phyloP scores from a whole-genome alignment of 306 rosid species.

The Fagus sylvatica region DNA sequence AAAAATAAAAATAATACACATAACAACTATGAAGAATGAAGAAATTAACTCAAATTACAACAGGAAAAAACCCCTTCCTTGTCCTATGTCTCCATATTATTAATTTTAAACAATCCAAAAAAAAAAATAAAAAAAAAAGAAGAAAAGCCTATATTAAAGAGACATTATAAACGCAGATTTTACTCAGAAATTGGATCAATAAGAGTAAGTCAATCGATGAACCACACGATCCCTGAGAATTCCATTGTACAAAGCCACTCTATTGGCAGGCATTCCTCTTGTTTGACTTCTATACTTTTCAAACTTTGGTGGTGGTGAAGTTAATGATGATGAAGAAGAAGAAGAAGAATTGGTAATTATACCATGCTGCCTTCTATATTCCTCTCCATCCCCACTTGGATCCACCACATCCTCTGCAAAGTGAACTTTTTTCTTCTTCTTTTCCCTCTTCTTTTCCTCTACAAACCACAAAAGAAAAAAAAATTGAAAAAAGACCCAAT shows the following conservation, averaged over 20 bases:
- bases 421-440: conserved; percentile 67
- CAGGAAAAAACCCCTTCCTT: too few relatives aligned
- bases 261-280: conserved; percentile 79
- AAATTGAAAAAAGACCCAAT: neutral
- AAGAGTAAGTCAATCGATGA: conserved; percentile 65
- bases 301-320: conserved; percentile 26
- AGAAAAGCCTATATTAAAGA: neutral
- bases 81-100: too few relatives aligned
- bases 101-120: too few relatives aligned
- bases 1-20: too few relatives aligned
- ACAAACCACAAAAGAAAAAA: conserved; percentile 14
- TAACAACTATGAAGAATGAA: neutral
- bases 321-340: conserved; percentile 19
- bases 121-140: neutral
- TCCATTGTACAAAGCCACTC: conserved; percentile 82
- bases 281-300: conserved; percentile 26
- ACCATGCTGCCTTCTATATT: conserved; percentile 50
- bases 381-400: conserved; percentile 59
- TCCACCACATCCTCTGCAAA: conserved; percentile 84
- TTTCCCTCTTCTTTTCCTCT: conserved; percentile 52
- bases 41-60: too few relatives aligned
- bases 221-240: conserved; percentile 76
- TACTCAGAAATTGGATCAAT: conserved; percentile 43
- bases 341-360: conserved; percentile 10
- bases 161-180: conserved; percentile 13